Conservation (phyloP, 495 filamentous ascomycete species). For the Choiromyces venosus region DNA sequence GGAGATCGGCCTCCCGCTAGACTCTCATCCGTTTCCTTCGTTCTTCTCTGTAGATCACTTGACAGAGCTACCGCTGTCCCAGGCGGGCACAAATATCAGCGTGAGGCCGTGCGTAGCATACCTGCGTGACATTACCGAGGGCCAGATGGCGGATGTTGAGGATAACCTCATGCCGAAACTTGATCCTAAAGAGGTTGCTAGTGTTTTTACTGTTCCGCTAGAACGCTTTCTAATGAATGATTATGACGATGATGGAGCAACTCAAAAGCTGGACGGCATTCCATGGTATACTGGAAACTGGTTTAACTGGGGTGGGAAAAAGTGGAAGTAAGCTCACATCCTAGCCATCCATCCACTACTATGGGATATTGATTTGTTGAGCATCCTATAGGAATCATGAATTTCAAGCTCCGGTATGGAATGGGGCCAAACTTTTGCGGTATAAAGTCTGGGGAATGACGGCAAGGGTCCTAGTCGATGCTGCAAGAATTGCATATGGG, state of each 20-base stretch:
- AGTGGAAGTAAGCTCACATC: slow-evolving; percentile 48
- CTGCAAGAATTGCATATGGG: slow-evolving; percentile 73
- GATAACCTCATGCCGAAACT: slow-evolving; percentile 68
- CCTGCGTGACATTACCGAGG: slow-evolving; percentile 43
- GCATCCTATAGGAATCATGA: slow-evolving; percentile 61
- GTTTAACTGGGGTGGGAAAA: slow-evolving; percentile 57
- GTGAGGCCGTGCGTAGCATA: slow-evolving; percentile 84
- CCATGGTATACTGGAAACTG: slow-evolving; percentile 64
- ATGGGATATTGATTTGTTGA: background rate
- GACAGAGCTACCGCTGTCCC: slow-evolving; percentile 70
- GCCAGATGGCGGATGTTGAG: slow-evolving; percentile 53
- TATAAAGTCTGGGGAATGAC: slow-evolving; percentile 92
- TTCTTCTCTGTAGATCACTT: slow-evolving; percentile 79
- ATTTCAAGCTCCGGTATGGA: slow-evolving; percentile 73
- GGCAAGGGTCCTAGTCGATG: slow-evolving; percentile 78
- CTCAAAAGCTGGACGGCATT: slow-evolving; percentile 47
- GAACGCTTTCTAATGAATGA: slow-evolving; percentile 54
- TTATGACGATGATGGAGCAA: slow-evolving; percentile 17
- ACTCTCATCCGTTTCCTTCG: slow-evolving; percentile 55
- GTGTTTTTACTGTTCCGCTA: slow-evolving; percentile 83
- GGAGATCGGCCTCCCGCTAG: slow-evolving; percentile 78
- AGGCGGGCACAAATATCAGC: slow-evolving; percentile 73
- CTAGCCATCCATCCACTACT: background rate
- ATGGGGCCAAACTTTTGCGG: slow-evolving; percentile 47
- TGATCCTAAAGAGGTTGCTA: slow-evolving; percentile 79